These are phyloP conservation scores for Durusdinium trenchii DNA, from an alignment of 73 alveolate species.

Conservation along the genomic window DNA sequence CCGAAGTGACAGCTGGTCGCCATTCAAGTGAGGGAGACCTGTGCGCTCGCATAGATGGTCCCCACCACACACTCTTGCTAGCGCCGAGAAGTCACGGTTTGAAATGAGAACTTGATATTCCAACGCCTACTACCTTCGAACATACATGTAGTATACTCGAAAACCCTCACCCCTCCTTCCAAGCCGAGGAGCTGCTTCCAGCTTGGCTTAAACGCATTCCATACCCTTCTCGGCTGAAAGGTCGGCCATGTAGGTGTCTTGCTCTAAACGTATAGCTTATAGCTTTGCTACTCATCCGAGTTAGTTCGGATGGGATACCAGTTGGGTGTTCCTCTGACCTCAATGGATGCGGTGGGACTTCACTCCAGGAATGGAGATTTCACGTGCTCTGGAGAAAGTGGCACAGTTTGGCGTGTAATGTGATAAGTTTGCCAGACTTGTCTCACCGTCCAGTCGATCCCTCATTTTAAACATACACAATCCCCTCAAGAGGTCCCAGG, in stretches of 20 bases:
- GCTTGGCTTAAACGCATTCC: no score
- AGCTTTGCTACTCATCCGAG: background rate
- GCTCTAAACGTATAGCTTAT: background rate
- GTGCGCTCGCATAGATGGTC: background rate
- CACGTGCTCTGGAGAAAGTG: conserved; percentile 27
- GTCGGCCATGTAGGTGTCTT: conserved; percentile 20
- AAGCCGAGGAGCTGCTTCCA: background rate
- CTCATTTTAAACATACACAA: background rate
- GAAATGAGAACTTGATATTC: background rate
- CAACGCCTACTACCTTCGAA: conserved; percentile 16
- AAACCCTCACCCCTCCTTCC: background rate
- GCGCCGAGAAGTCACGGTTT: no score
- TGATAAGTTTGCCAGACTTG: no score
- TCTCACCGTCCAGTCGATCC: background rate
- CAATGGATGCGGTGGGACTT: background rate
- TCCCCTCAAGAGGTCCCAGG: conserved; percentile 29
- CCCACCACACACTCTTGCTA: background rate
- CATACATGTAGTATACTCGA: background rate
- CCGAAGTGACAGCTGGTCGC: background rate
- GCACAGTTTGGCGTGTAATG: conserved; percentile 48
- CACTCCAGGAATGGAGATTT: background rate
- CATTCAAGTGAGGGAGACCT: background rate
- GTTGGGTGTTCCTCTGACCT: conserved; percentile 4
- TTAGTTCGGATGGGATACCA: conserved; percentile 13
- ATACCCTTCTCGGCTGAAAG: background rate